Base-by-base conservation (phyloP, 352 stramenopile genomes). In the Peronospora farinosa region DNA sequence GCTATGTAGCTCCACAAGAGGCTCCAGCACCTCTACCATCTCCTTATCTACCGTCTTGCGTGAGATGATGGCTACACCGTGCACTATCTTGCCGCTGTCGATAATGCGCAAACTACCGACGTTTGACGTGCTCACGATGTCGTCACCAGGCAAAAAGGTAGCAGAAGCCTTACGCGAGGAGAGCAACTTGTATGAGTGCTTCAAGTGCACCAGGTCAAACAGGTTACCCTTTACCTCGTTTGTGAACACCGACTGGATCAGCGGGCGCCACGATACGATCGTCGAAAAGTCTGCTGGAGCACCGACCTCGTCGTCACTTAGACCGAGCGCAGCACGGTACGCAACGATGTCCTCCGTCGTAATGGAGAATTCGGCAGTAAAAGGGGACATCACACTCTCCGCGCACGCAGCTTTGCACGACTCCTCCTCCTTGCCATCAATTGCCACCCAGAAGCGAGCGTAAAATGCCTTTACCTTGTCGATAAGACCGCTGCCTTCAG, bases 161-260 rank as follows among this genome's bases (percentile, higher is more conserved):
- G 49, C 45, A 15, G 52, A 65, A 31, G 51, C 50, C 44, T 71
- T 70, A 33, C 52, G 58, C 27, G 61, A 54, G 7, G 62, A 66
- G 41, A 92, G 44, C 16, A 92, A 42, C 59, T 89, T 87, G 66
- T 91, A 87, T 55, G 76, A 88, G 67, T 93, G 81, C 47, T 82
- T 89, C 7, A 92, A 40, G 55, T 95, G 83, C 35, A 95, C 81
- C 4, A 95, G 46, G 40, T 87, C 63, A 2, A 95, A 62, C 51
- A 95, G 36, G 55, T 93, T 92, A 31, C 79, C 80, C 39, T 81
- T 67, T 30, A 92, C 78, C 40, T 94, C 76, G 46, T 82, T 81
- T 10, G 84, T 76, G 54, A 94, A 90, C 19, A 95, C 69, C 7
- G 81, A 84, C 63, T 86, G 72, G 39, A 93, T 92, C 17, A 95